phyloP scores from a whole-genome alignment of 2,329 filamentous ascomycete species.

The Arthrobotrys iridis region DNA sequence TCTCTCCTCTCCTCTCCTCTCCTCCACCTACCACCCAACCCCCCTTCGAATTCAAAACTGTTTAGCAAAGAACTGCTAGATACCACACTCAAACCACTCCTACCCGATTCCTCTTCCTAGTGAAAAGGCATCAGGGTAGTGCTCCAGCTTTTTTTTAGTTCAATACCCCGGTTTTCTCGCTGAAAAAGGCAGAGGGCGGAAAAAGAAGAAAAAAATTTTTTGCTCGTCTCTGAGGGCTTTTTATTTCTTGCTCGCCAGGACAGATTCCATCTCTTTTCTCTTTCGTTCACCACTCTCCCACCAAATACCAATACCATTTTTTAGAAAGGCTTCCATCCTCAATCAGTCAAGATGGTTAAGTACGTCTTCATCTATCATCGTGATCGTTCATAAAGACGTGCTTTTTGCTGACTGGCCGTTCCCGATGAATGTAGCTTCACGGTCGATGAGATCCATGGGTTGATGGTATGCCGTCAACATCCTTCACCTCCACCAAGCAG shows the following conservation, averaged over 20 bases:
- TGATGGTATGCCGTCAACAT: constrained; percentile 68
- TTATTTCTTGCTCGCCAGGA: constrained; percentile 21
- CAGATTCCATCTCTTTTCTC: constrained; percentile 52
- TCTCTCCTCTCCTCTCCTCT: not conserved
- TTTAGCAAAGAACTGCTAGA: constrained; percentile 19
- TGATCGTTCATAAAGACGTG: not conserved
- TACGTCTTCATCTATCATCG: constrained; percentile 72
- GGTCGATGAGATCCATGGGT: constrained; percentile 85
- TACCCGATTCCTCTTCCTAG: constrained; percentile 49
- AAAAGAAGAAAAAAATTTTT: constrained; percentile 48
- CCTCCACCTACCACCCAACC: constrained; percentile 11
- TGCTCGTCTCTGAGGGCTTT: constrained; percentile 37
- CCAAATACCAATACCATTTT: constrained; percentile 39
- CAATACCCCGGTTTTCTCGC: constrained; percentile 15
- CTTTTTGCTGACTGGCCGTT: constrained; percentile 23
- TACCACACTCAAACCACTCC: constrained; percentile 18
- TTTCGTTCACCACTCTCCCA: constrained; percentile 47
- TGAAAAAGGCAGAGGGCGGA: constrained; percentile 41
- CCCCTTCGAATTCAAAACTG: constrained; percentile 22
- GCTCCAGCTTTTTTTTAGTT: constrained; percentile 35
- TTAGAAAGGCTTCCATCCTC: constrained; percentile 62
- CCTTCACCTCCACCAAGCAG: not conserved
- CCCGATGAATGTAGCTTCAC: constrained; percentile 78
- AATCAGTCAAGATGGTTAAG: constrained; percentile 99
- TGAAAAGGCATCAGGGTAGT: constrained; percentile 52